Evolutionary conservation across 768 basidiomycete genomes (phyloP), one percentile per base, ranked within the genome.

Genomic region (Rhodocollybia butyracea): DNA sequence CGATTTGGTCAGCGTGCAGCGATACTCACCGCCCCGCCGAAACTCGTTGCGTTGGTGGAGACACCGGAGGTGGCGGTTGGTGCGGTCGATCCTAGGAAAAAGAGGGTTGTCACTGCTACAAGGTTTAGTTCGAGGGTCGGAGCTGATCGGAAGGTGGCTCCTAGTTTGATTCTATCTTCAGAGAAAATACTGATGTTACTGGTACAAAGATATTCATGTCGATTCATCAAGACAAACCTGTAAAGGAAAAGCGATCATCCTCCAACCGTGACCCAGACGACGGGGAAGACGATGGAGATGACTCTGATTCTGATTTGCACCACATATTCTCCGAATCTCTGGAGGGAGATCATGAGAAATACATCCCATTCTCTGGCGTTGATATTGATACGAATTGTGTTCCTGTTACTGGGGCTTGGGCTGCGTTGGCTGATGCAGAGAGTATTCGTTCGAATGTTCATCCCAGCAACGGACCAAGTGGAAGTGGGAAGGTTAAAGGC

Each of bases 21-120:
- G 13, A 84, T 89, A 41, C 70, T 93, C 69, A 91, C 88, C 11
- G 88, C 88, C 15, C 88, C 91, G n/a, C 92, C 93, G 15, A 85
- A 85, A 64, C 71, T 94, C 27, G 80, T 94, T 17, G 90, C 87
- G 3, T 73, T 94, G 29, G 86, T 94, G 17, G 89, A 89, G 68
- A 93, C 90, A 10, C 90, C 91, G 0, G 93, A 94, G 65, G 86
- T 93, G 8, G 91, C 85, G n/a, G 83, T 92, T 34, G 93, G 93
- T 8, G 89, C 92, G 22, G 89, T 94, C 8, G 93, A 95, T 68
- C 84, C 90, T 17, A 75, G 79, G 67, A 91, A 94, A 77, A 76
- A 88, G 61, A 74, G 93, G 46, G 89, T 94, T 1, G 87, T 92
- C 13, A 93, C 91, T 52, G 89, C 90, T 6, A 96, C 92, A 17